Evolutionary conservation across 139 green algal genomes (phyloP).

Genomic region (Parachlorella kessleri): DNA sequence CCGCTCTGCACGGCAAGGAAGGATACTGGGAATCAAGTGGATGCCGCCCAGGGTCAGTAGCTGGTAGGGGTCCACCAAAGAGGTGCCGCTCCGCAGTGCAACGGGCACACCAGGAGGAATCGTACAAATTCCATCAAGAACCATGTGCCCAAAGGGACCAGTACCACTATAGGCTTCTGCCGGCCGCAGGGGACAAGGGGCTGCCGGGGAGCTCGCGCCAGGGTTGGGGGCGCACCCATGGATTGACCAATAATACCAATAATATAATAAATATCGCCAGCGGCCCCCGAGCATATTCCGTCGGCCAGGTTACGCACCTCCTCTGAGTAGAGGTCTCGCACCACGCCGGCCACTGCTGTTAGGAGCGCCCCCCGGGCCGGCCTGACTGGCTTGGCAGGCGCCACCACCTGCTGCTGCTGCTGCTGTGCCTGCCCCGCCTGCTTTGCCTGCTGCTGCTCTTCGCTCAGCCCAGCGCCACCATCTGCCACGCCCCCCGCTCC

Average conservation of each 20-base stretch:
- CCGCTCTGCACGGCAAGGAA: background rate
- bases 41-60: constrained; percentile 36
- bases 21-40: too few relatives aligned
- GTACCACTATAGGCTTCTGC: too few relatives aligned
- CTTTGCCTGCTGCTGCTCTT: background rate
- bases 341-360: constrained; percentile 15
- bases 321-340: constrained; percentile 35
- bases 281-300: too few relatives aligned
- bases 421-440: background rate
- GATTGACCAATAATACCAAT: too few relatives aligned
- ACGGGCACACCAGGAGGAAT: too few relatives aligned
- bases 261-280: too few relatives aligned
- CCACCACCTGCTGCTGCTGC: background rate
- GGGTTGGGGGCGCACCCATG: too few relatives aligned
- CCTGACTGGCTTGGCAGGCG: background rate
- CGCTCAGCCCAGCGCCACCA: background rate
- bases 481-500: background rate
- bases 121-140: too few relatives aligned
- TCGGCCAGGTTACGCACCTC: too few relatives aligned
- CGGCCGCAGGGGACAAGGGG: too few relatives aligned
- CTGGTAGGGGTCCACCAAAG: constrained; percentile 13
- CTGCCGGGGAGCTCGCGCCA: too few relatives aligned
- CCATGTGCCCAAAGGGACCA: too few relatives aligned
- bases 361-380: background rate
- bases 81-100: background rate